Conservation (phyloP, 176 grass and related monocot species). For the Areca catechu region DNA sequence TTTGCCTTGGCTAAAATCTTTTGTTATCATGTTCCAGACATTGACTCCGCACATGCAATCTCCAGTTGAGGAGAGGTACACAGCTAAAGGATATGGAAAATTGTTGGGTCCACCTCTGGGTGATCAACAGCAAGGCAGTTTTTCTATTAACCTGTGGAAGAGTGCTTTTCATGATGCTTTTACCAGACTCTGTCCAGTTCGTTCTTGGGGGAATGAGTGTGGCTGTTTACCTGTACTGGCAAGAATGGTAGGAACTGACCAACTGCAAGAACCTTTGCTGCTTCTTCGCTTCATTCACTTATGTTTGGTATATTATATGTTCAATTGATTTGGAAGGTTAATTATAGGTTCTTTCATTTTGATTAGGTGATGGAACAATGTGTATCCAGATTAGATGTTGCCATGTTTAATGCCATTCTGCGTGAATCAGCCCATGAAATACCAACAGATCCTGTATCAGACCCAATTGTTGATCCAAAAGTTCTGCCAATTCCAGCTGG, state of each 20-base stretch:
- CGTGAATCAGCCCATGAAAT: constrained; percentile 70
- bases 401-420: constrained; percentile 98
- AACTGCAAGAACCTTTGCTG: too few relatives aligned
- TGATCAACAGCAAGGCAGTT: constrained; percentile 61
- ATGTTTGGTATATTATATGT: too few relatives aligned
- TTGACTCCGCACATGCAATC: constrained; percentile 83
- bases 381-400: constrained; percentile 73
- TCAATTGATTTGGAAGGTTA: background rate
- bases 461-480: constrained; percentile 76
- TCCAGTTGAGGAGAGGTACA: constrained; percentile 35
- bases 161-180: constrained; percentile 71
- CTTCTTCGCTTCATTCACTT: too few relatives aligned
- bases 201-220: constrained; percentile 62
- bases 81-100: constrained; percentile 33
- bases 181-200: constrained; percentile 72
- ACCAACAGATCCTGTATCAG: constrained; percentile 91
- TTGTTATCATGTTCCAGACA: constrained; percentile 58
- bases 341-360: constrained; percentile 9
- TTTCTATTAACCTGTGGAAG: constrained; percentile 86
- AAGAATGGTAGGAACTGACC: constrained; percentile 48
- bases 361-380: constrained; percentile 97
- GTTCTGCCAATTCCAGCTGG: constrained; percentile 89
- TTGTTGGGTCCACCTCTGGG: constrained; percentile 54
- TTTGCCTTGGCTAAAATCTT: constrained; percentile 20
- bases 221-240: constrained; percentile 75